A percentile compares a stretch with the other conserved stretches of the same genome.
Conservation (phyloP, 2,329 filamentous ascomycete genomes). For the Aspergillus brasiliensis region DNA sequence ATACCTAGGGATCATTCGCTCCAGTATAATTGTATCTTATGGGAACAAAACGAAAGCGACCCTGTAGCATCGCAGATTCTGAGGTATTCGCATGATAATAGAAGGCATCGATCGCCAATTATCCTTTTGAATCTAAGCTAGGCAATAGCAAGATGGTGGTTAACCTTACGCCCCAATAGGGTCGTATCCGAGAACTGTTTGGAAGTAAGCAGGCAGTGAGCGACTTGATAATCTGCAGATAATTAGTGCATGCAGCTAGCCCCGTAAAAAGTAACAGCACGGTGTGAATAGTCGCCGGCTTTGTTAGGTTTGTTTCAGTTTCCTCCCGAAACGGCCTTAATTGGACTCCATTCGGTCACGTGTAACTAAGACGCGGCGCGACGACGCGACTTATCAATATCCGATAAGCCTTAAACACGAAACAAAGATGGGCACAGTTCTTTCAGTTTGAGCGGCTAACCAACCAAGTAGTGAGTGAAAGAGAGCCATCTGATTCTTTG, state of each 20-base stretch:
- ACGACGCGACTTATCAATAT: constrained; percentile 15
- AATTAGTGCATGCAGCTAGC: no score
- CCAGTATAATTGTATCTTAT: no score
- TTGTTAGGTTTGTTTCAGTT: no score
- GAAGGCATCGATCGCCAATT: neutral
- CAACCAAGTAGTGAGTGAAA: neutral
- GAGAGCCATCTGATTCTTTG: neutral
- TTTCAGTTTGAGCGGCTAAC: neutral
- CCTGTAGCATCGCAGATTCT: neutral
- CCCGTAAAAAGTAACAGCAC: no score
- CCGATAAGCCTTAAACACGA: constrained; percentile 1
- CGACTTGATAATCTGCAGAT: no score
- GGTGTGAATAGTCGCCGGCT: no score
- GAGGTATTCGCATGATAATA: neutral
- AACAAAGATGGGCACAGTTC: constrained; percentile 1
- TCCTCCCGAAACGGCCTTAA: neutral
- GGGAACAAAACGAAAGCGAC: neutral
- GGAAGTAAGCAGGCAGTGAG: neutral
- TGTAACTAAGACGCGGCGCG: constrained; percentile 16
- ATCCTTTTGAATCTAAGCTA: neutral
- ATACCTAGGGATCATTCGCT: no score
- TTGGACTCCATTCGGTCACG: neutral
- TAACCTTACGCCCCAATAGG: neutral
- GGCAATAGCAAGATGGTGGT: neutral
- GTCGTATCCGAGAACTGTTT: neutral